These are phyloP conservation scores for Teunomyces kruisii DNA, from an alignment of 805 yeast genomes.

Conservation along the genomic window DNA sequence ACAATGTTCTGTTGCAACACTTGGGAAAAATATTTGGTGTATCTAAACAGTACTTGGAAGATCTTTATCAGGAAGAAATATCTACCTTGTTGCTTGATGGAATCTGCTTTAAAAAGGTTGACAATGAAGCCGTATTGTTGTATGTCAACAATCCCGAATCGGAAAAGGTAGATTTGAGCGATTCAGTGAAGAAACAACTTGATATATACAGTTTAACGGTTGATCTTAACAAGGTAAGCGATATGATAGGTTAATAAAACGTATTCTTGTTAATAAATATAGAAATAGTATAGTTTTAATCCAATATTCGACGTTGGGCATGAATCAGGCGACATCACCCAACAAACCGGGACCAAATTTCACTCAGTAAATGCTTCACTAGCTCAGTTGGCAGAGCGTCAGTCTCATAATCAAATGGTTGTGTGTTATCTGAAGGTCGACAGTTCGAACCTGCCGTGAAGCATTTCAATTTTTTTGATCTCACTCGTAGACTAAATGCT, in stretches of 20 bases:
- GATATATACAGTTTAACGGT: background rate
- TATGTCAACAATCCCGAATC: too few species aligned
- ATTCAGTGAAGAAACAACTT: background rate
- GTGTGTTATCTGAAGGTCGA: constrained; percentile 35
- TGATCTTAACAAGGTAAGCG: constrained; percentile 1
- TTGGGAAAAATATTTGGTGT: background rate
- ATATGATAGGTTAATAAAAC: constrained; percentile 1
- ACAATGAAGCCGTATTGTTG: background rate
- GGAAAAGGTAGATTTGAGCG: background rate
- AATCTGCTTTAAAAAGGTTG: background rate
- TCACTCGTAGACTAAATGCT: background rate
- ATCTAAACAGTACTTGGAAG: background rate
- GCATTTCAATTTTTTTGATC: constrained; percentile 19
- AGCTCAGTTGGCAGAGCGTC: constrained; percentile 18
- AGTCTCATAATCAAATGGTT: constrained; percentile 13
- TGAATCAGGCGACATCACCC: too few species aligned
- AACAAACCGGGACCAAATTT: background rate
- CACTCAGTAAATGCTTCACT: constrained; percentile 13
- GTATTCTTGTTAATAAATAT: background rate
- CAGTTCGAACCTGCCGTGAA: constrained; percentile 43
- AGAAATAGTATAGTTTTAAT: background rate
- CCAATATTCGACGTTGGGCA: background rate
- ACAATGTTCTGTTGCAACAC: constrained; percentile 12
- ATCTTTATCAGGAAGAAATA: background rate
- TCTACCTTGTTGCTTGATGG: background rate